Evolutionary conservation across 1,284 basidiomycete species (phyloP).

Genomic region (Ustilago lituana): DNA sequence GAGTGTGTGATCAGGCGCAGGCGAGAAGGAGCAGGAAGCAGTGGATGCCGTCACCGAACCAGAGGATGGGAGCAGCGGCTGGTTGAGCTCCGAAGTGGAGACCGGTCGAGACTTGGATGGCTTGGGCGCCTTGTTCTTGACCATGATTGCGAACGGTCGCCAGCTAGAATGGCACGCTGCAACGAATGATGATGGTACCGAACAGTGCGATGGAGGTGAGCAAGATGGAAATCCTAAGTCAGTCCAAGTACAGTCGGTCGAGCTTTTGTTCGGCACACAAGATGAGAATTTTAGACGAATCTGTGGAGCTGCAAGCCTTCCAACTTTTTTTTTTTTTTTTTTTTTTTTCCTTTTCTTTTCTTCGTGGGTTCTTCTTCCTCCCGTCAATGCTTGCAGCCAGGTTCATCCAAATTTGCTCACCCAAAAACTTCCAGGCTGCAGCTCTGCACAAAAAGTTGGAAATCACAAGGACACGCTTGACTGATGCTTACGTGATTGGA

Average conservation of each 20-base stretch:
- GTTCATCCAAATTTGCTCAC: too few relatives aligned
- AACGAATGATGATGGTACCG: conserved; percentile 3
- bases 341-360: conserved; percentile 1
- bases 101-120: conserved; percentile 54
- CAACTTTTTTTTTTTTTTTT: conserved; percentile 26
- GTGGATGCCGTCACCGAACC: conserved; percentile 67
- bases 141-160: conserved; percentile 27
- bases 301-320: conserved; percentile 25
- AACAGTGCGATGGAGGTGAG: not conserved
- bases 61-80: conserved; percentile 70
- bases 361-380: conserved; percentile 20
- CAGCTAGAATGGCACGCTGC: not conserved
- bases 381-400: too few relatives aligned
- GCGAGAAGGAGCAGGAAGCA: conserved; percentile 68
- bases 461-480: too few relatives aligned
- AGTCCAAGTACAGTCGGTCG: not conserved
- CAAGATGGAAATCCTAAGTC: not conserved
- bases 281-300: conserved; percentile 5
- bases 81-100: conserved; percentile 73
- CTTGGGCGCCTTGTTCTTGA: conserved; percentile 56
- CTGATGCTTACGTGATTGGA: conserved; percentile 21
- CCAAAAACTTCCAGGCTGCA: too few relatives aligned
- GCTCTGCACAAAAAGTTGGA: too few relatives aligned
- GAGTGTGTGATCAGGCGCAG: conserved; percentile 73
- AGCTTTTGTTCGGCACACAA: not conserved